Conservation (phyloP, 192 early-diverging fungal species). For the Blastocladiella britannica region DNA sequence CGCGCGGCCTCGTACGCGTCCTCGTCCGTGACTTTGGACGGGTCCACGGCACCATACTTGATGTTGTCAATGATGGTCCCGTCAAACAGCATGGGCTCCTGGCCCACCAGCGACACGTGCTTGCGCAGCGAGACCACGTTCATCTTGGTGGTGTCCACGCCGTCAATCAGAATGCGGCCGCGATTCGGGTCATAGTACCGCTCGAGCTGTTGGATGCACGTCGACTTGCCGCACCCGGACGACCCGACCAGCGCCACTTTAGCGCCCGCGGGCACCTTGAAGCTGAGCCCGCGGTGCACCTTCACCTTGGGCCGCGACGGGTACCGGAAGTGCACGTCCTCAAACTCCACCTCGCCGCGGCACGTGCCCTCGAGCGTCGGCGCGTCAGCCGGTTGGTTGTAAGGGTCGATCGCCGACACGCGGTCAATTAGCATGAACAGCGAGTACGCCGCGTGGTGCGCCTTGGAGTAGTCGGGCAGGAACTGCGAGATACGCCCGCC, state of each 20-base stretch:
- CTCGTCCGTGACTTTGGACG: slow-evolving; percentile 39
- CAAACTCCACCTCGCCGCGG: slow-evolving; percentile 49
- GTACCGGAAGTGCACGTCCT: slow-evolving; percentile 63
- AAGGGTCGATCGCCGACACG: slow-evolving; percentile 41
- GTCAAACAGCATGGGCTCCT: slow-evolving; percentile 79
- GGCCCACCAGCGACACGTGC: slow-evolving; percentile 72
- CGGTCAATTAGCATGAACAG: slow-evolving; percentile 53
- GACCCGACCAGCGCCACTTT: slow-evolving; percentile 78
- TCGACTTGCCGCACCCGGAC: slow-evolving; percentile 72
- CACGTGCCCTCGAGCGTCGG: slow-evolving; percentile 12
- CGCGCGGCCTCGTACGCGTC: slow-evolving; percentile 37
- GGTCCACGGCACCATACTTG: slow-evolving; percentile 34
- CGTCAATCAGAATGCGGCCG: slow-evolving; percentile 50
- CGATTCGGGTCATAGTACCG: slow-evolving; percentile 53
- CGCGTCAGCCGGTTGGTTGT: background rate
- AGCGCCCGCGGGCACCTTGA: slow-evolving; percentile 48
- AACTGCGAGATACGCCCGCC: slow-evolving; percentile 44
- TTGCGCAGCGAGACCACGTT: slow-evolving; percentile 66
- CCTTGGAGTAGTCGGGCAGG: slow-evolving; percentile 55
- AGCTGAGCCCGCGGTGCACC: slow-evolving; percentile 47
- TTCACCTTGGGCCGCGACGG: slow-evolving; percentile 61
- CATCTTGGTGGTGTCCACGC: slow-evolving; percentile 44
- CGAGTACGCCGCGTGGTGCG: slow-evolving; percentile 49
- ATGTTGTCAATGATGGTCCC: slow-evolving; percentile 65
- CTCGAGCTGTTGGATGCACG: slow-evolving; percentile 59